Evolutionary conservation across 176 grass and related monocot species (phyloP).

Genomic region (Oryza brachyantha): DNA sequence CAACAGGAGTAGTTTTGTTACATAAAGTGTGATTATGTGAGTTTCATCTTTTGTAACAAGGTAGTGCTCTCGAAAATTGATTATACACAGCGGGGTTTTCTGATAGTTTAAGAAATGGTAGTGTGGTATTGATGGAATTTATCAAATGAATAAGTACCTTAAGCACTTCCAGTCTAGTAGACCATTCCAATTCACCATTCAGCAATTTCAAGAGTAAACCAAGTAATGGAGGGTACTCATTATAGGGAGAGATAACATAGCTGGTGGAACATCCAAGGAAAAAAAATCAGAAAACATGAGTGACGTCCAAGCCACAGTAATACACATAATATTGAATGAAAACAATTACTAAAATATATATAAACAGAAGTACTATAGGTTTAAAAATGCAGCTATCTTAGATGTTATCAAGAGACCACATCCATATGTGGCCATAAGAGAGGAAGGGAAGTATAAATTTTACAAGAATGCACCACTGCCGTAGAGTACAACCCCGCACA

Average conservation of each 20-base stretch:
- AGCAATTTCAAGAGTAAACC: conserved; percentile 95
- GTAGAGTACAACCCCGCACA: neutral
- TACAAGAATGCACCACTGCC: neutral
- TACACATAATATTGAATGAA: conserved; percentile 8
- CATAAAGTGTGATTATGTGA: neutral
- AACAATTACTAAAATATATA: conserved; percentile 7
- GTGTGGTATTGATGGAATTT: neutral
- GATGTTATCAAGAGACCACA: neutral
- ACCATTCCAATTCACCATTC: conserved; percentile 97
- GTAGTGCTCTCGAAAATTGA: neutral
- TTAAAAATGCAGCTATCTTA: conserved; percentile 3
- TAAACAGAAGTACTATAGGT: neutral
- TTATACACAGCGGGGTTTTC: neutral
- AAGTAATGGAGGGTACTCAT: conserved; percentile 89
- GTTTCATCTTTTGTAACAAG: neutral
- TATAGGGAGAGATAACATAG: conserved; percentile 93
- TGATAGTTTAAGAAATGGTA: neutral
- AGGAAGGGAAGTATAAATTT: neutral
- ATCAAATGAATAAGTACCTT: conserved; percentile 54
- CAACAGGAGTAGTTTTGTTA: neutral
- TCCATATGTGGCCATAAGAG: neutral
- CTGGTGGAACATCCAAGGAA: conserved; percentile 47
- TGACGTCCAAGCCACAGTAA: conserved; percentile 7
- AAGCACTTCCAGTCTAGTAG: conserved; percentile 91
- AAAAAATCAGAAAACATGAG: conserved; percentile 35